Conservation (phyloP, 805 yeast genomes). For the Yarrowia alimentaria region DNA sequence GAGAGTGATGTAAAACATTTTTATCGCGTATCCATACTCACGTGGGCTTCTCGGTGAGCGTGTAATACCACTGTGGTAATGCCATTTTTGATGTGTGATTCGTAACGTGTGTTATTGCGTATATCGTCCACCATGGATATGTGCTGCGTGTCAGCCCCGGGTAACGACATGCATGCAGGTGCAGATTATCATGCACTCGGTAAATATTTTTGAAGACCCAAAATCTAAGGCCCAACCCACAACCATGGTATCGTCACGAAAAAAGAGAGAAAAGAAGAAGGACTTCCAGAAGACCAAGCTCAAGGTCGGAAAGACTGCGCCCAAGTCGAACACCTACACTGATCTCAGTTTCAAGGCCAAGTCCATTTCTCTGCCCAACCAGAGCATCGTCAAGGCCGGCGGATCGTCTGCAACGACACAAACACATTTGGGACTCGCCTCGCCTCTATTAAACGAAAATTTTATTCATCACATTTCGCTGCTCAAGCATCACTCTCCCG, state of each 20-base stretch:
- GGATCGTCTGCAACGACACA: no score
- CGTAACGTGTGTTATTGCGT: background rate
- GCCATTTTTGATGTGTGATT: background rate
- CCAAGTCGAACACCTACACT: constrained; percentile 71
- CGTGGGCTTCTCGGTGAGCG: constrained; percentile 18
- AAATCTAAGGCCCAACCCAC: no score
- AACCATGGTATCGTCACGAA: constrained; percentile 44
- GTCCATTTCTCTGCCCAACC: constrained; percentile 50
- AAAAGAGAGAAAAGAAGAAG: constrained; percentile 62
- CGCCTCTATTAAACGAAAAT: constrained; percentile 30
- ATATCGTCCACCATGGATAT: no score
- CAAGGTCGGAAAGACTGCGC: constrained; percentile 80
- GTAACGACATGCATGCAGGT: no score
- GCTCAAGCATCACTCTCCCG: constrained; percentile 67
- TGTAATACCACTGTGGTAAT: constrained; percentile 19
- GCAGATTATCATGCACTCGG: no score
- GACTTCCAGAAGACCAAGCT: constrained; percentile 78
- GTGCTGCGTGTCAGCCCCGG: no score
- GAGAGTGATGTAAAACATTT: no score
- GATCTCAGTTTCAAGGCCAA: constrained; percentile 82
- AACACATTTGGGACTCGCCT: background rate
- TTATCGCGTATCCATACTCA: no score
- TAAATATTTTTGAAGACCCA: no score
- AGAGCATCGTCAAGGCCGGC: constrained; percentile 40
- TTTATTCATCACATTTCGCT: constrained; percentile 62